Conservation (phyloP, 164 flowering plant species). For the Umbilicus rupestris region DNA sequence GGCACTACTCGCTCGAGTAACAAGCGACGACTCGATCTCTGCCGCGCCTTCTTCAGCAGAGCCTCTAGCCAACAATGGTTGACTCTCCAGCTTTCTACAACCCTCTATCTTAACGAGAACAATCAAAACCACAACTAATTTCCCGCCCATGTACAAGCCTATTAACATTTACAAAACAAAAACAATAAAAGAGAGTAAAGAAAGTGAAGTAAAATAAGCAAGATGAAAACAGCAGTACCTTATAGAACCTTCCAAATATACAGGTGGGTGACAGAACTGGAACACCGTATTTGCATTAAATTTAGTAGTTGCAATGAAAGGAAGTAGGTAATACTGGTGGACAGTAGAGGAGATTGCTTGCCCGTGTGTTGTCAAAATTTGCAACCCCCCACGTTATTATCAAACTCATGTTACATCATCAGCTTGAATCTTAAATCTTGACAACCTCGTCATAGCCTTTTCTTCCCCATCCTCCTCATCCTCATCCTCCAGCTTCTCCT, state of each 20-base stretch:
- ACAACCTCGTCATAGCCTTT: not conserved
- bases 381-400: constrained; percentile 8
- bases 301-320: constrained; percentile 6
- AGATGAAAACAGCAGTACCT: not conserved
- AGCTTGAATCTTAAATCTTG: not conserved
- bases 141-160: not conserved
- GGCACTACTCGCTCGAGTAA: too few species aligned
- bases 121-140: not conserved
- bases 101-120: not conserved
- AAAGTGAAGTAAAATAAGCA: not conserved
- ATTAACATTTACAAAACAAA: not conserved
- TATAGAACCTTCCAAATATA: not conserved
- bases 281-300: constrained; percentile 1
- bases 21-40: too few species aligned
- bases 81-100: too few species aligned
- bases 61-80: too few species aligned
- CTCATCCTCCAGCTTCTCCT: constrained; percentile 5
- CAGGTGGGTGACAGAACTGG: not conserved
- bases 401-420: constrained; percentile 3
- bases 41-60: too few species aligned
- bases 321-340: constrained; percentile 6
- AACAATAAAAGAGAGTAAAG: not conserved
- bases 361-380: constrained; percentile 3
- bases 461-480: not conserved
- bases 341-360: not conserved